A percentile compares a stretch with the other conserved stretches of the same genome.
phyloP scores from a whole-genome alignment of 2,329 filamentous ascomycete genomes.

The Fusarium sp. region DNA sequence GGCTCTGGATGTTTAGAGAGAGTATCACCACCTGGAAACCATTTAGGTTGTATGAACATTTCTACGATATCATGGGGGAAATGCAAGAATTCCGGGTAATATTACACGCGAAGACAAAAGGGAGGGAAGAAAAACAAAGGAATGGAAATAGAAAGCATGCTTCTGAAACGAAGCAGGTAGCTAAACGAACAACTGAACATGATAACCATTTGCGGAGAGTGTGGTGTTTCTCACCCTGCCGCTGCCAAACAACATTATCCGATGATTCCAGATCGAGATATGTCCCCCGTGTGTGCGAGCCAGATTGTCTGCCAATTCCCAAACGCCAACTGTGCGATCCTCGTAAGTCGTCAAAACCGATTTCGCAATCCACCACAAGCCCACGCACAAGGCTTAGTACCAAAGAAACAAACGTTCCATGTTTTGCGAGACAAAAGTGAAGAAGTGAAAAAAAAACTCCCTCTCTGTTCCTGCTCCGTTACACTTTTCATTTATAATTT shows the following conservation, averaged over 20 bases:
- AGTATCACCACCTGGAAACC: not conserved
- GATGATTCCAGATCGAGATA: conserved; percentile 37
- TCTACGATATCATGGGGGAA: conserved; percentile 1
- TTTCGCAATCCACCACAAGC: conserved; percentile 31
- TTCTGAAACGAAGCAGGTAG: conserved; percentile 29
- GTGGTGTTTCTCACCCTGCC: conserved; percentile 12
- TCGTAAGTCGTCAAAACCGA: conserved; percentile 43
- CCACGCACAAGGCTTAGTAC: conserved; percentile 28
- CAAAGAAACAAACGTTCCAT: conserved; percentile 15
- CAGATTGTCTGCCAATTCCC: conserved; percentile 41
- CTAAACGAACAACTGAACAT: conserved; percentile 39
- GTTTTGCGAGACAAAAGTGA: conserved; percentile 8
- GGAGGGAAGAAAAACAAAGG: not conserved
- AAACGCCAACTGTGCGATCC: conserved; percentile 44
- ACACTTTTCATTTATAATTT: conserved; percentile 1
- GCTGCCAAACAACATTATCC: conserved; percentile 35
- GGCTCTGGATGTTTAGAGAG: conserved; percentile 62
- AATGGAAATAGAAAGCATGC: conserved; percentile 26
- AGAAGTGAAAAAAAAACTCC: not conserved
- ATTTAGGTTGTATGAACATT: not conserved
- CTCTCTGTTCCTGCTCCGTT: not conserved
- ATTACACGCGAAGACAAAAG: conserved; percentile 7
- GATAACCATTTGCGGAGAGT: conserved; percentile 29
- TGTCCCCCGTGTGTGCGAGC: conserved; percentile 35
- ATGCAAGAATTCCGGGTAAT: conserved; percentile 4